phyloP scores from a whole-genome alignment of 148 eudicot species.

The Selenicereus undatus region DNA sequence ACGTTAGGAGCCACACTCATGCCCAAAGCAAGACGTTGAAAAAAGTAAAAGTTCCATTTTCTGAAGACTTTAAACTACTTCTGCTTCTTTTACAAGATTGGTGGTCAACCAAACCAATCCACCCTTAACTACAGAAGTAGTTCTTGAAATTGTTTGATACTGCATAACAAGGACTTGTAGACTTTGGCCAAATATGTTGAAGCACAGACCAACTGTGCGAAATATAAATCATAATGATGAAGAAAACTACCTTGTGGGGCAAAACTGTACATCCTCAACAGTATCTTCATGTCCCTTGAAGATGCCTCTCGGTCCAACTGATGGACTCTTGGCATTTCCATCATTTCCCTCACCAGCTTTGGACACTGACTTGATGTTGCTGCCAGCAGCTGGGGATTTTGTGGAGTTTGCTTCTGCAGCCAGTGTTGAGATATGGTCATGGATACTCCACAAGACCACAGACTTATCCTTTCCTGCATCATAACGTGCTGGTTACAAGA shows the following conservation, averaged over 20 bases:
- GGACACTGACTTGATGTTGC: slow-evolving; percentile 35
- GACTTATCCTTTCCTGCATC: slow-evolving; percentile 81
- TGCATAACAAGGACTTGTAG: neutral
- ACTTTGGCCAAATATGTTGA: neutral
- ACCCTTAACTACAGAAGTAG: neutral
- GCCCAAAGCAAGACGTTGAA: too few relatives aligned
- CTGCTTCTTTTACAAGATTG: too few relatives aligned
- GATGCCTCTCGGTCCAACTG: slow-evolving; percentile 68
- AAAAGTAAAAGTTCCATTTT: too few relatives aligned
- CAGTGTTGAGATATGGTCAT: slow-evolving; percentile 79
- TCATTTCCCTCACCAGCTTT: slow-evolving; percentile 41
- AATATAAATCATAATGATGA: neutral
- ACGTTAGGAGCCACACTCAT: too few relatives aligned
- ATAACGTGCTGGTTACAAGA: slow-evolving; percentile 1
- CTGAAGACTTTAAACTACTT: neutral
- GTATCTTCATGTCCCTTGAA: slow-evolving; percentile 86
- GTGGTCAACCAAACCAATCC: too few relatives aligned
- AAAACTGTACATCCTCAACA: slow-evolving; percentile 97
- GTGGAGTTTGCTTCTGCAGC: slow-evolving; percentile 31
- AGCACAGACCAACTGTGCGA: neutral
- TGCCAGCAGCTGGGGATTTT: slow-evolving; percentile 26
- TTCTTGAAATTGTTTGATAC: neutral
- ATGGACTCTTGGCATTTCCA: slow-evolving; percentile 45
- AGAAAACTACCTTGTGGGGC: slow-evolving; percentile 70
- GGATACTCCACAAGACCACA: slow-evolving; percentile 92